A percentile compares a stretch with the other conserved stretches of the same genome.
Evolutionary conservation across 208 protist genomes (phyloP).

Genomic region (Trypanosoma caninum): DNA sequence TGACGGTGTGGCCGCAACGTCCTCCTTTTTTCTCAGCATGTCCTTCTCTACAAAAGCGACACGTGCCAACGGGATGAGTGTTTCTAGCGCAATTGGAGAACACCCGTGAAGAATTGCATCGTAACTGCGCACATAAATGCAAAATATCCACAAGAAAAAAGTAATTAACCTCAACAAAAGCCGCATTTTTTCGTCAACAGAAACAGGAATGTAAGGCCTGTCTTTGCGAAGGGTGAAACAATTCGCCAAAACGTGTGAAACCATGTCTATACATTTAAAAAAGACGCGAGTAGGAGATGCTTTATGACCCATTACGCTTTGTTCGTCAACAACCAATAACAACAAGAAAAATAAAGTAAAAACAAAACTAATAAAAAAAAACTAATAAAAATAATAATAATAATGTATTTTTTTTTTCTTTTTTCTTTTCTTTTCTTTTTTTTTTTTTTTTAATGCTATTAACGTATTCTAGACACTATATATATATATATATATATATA

Average conservation of each 20-base stretch:
- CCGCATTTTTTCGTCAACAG: constrained; percentile 1
- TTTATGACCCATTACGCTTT: constrained; percentile 3
- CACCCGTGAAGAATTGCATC: constrained; percentile 15
- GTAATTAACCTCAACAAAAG: constrained; percentile 2
- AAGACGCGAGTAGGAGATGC: neutral
- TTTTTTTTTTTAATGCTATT: no score
- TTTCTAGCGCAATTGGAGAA: constrained; percentile 36
- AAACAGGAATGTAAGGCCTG: neutral
- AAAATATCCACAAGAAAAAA: constrained; percentile 14
- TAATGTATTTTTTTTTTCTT: no score
- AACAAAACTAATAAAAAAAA: no score
- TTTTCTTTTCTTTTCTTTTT: no score
- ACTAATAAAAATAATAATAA: no score
- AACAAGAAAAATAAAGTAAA: no score
- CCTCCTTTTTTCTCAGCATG: constrained; percentile 14
- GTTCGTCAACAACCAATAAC: no score
- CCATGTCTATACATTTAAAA: neutral
- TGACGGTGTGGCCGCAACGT: neutral
- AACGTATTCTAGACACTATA: neutral
- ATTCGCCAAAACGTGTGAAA: constrained; percentile 7
- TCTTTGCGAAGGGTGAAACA: constrained; percentile 18
- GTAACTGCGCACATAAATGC: constrained; percentile 10
- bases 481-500: neutral
- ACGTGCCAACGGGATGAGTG: constrained; percentile 25
- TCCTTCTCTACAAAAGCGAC: constrained; percentile 26